Base-by-base conservation (phyloP, 768 basidiomycete genomes). In the Termitomyces eurrhizus region DNA sequence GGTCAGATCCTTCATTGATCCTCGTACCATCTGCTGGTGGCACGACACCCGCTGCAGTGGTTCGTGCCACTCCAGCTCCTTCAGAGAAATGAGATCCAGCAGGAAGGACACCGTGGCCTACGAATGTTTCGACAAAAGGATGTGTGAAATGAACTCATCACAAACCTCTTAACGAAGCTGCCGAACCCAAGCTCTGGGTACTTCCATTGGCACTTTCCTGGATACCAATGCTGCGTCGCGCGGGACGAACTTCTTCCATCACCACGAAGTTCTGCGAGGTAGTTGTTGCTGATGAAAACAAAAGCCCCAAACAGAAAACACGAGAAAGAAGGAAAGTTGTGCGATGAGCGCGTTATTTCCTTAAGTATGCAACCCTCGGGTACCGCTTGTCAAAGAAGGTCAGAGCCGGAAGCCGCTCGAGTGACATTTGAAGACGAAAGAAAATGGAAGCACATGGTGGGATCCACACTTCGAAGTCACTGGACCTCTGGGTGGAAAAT, bases 141-240 rank as follows among this genome's bases (percentile, higher is more conserved):
- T 16, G n/a, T 37, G 35, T 39, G 26, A 42, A 36, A 21, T 41
- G 12, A 52, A 52, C 32, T 41, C 29, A 45, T 2, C 52, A 41
- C 62, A 16, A 62, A 78, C 78, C 75, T 68, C 71, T 67, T 14
- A 79, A 58, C n/a, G 72, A 73, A 48, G 70, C 71, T 37, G 60
- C 65, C 11, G 76, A 78, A 41, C 56, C 59, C 26, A 74, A 66
- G 61, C 73, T 75, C 7, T 68, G 69, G 42, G 62, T 68, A 61
- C 72, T 73, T 56, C 64, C 67, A 56, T 68, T 67, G 52, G 70
- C 44, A 55, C 67, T 62, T 46, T 66, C 70, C 61, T 74, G 74
- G 37, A 77, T 64, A 41, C 73, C 74, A 61, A 76, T 78, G 58
- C 72, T 76, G 50, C 67, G 74, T 55, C 77, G 69, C 46, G 73